Conservation (phyloP, 345 rosid genomes). For the Crucihimalaya himalaica region DNA sequence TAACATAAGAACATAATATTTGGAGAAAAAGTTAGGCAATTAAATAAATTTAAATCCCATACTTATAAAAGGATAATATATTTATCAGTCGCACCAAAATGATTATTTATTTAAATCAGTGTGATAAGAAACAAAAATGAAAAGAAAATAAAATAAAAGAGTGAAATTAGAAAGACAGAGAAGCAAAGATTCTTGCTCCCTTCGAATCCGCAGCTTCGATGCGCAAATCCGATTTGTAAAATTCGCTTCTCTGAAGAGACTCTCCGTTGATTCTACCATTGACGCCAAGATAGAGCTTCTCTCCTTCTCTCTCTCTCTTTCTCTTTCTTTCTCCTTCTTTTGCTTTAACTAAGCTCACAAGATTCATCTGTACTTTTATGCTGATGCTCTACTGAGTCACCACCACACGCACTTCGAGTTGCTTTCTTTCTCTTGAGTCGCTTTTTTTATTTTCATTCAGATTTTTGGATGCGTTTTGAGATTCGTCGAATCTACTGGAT, state of each 20-base stretch:
- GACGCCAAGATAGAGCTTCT: background rate
- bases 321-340: background rate
- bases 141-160: background rate
- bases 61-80: slow-evolving; percentile 11
- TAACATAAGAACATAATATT: slow-evolving; percentile 27
- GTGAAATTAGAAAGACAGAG: slow-evolving; percentile 25
- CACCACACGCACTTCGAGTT: slow-evolving; percentile 30
- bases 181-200: slow-evolving; percentile 40
- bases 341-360: slow-evolving; percentile 36
- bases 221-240: slow-evolving; percentile 21
- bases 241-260: slow-evolving; percentile 1
- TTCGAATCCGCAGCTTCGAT: no score
- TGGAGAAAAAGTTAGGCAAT: slow-evolving; percentile 3
- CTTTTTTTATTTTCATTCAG: no score
- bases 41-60: background rate
- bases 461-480: no score
- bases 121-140: no score
- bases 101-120: background rate
- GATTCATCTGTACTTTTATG: slow-evolving; percentile 26
- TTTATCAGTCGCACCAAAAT: slow-evolving; percentile 21
- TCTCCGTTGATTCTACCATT: slow-evolving; percentile 21
- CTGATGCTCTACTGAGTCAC: slow-evolving; percentile 12
- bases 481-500: slow-evolving; percentile 17
- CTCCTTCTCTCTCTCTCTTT: slow-evolving; percentile 1
- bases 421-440: background rate